Conservation (phyloP, 257 asterid species). For the Cinchona pubescens region DNA sequence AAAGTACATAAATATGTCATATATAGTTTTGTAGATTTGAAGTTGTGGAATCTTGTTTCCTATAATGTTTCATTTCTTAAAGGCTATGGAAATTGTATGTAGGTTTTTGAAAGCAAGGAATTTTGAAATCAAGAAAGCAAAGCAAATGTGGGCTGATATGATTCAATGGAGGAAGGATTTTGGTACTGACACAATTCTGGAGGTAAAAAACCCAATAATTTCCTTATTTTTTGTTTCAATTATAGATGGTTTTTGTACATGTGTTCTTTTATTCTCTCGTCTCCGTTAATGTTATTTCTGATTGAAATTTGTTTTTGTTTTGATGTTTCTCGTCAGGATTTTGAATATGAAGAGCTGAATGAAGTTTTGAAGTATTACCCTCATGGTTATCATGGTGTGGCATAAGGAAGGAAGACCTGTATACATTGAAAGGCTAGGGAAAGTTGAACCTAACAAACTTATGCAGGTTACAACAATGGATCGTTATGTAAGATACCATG, state of each 20-base stretch:
- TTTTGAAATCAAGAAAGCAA: constrained; percentile 79
- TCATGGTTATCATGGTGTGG: constrained; percentile 95
- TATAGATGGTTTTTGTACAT: background rate
- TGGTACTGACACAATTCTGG: constrained; percentile 69
- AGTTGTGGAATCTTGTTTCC: background rate
- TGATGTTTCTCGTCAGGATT: constrained; percentile 52
- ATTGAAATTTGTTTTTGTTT: constrained; percentile 1
- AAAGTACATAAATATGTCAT: background rate
- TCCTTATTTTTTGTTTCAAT: background rate
- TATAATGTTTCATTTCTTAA: background rate
- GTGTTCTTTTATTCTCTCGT: background rate
- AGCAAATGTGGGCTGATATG: constrained; percentile 99
- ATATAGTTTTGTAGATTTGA: background rate
- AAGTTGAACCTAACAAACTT: constrained; percentile 77
- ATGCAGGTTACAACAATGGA: constrained; percentile 93
- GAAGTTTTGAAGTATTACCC: constrained; percentile 87
- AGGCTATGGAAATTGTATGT: constrained; percentile 9
- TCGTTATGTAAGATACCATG: constrained; percentile 81
- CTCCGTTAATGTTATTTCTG: constrained; percentile 3
- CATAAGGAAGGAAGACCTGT: constrained; percentile 94
- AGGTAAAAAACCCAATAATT: constrained; percentile 37
- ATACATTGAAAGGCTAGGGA: constrained; percentile 88
- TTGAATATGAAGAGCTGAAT: constrained; percentile 69
- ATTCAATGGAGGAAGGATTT: constrained; percentile 95
- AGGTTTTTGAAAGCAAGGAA: constrained; percentile 95